Base-by-base conservation (phyloP, 2,329 filamentous ascomycete species). In the Talaromyces rugulosus region DNA sequence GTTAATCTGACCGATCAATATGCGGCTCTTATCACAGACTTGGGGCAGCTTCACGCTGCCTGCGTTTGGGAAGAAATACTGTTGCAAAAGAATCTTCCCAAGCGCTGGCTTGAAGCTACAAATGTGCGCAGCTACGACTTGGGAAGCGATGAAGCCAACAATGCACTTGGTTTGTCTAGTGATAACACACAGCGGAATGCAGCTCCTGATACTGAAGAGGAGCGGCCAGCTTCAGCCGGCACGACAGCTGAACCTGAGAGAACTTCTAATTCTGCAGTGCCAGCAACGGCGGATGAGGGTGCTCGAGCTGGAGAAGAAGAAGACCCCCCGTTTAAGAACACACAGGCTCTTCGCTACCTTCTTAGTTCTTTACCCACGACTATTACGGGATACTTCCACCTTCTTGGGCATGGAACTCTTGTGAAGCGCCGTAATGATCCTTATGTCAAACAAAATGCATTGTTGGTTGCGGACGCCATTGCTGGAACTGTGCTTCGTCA, bases 1-100 rank as follows among this genome's bases (percentile, higher is more conserved):
- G 84, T 96, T 67, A 96, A 96, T 70, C 83, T 96, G 27, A 91
- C 88, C 34, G 94, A 98, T 73, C 88, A 91, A 72, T 96, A 96
- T 72, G 81, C 86, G 52, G 77, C 82, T n/a, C 79, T 97, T 42
- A 83, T 96, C 28, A 84, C 86, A 64, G 87, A 87, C 30, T 83
- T 98, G 36, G 92, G 92, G 3, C 87, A 87, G 28, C 79, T 99
- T 16, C 84, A 97, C 66, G 85, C 90, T 50, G 88, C 89, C 58
- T 90, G 92, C 63, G 83, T 96, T n/a, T 89, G 88, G 75, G 94
- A 99, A 74, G 90, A 96, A 66, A 89, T 93, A 40, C 80, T 88
- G 0, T 80, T 97, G 52, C 85, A 89, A 66, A 87, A 86, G 57
- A 82, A 85, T 58, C 88, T 96, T 56, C 92, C 94, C 1, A 83